phyloP scores from a whole-genome alignment of 2,329 filamentous ascomycete species.

The Arthrobotrys conoides region DNA sequence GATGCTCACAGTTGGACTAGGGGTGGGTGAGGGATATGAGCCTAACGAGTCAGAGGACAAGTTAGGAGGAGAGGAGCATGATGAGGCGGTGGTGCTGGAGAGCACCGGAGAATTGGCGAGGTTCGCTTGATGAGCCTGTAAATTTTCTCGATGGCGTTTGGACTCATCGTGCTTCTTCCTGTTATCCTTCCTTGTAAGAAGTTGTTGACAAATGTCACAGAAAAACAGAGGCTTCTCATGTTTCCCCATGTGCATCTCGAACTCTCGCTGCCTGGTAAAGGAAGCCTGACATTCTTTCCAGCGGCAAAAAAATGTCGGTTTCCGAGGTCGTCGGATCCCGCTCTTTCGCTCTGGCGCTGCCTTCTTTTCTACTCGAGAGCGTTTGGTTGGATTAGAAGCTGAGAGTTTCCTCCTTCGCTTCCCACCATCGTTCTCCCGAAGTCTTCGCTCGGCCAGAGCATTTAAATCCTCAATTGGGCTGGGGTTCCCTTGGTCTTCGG shows the following conservation, averaged over 20 bases:
- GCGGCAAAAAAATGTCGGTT: constrained; percentile 8
- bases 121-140: neutral
- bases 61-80: neutral
- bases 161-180: constrained; percentile 20
- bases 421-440: constrained; percentile 21
- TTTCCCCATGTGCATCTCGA: constrained; percentile 39
- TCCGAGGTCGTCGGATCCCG: constrained; percentile 26
- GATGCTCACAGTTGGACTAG: constrained; percentile 27
- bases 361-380: constrained; percentile 2
- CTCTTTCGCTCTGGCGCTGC: neutral
- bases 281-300: constrained; percentile 1
- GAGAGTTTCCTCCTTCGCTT: constrained; percentile 28
- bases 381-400: neutral
- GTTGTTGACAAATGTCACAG: constrained; percentile 27
- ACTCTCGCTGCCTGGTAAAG: constrained; percentile 31
- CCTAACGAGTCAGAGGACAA: neutral
- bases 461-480: constrained; percentile 26
- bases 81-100: neutral
- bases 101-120: neutral
- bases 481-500: neutral
- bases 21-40: neutral
- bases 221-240: constrained; percentile 33
- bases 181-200: constrained; percentile 32
- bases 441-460: constrained; percentile 7
- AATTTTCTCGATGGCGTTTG: constrained; percentile 20